Evolutionary conservation across 2,329 filamentous ascomycete species (phyloP).

Genomic region (Phoma sp.): DNA sequence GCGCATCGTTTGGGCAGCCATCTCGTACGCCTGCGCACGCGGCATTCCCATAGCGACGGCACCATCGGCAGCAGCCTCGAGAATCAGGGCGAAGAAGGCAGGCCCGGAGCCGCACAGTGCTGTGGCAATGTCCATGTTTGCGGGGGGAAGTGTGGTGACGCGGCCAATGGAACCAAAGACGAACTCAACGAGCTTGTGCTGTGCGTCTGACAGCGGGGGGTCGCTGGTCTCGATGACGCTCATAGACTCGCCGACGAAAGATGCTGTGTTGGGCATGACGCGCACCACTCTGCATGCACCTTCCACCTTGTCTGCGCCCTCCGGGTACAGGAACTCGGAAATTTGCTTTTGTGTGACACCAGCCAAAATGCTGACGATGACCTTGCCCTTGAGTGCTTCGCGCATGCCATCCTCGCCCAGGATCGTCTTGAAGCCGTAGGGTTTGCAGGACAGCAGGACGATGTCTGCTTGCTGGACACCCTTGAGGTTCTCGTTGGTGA

Average conservation of each 20-base stretch:
- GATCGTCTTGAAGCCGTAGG: slow-evolving; percentile 74
- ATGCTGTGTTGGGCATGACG: slow-evolving; percentile 86
- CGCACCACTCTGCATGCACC: slow-evolving; percentile 71
- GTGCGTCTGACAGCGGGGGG: slow-evolving; percentile 63
- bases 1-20: slow-evolving; percentile 82
- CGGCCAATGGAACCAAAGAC: slow-evolving; percentile 79
- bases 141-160: slow-evolving; percentile 71
- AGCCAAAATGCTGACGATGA: slow-evolving; percentile 82
- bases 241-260: slow-evolving; percentile 81
- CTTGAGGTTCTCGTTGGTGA: slow-evolving; percentile 74
- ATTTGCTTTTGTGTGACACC: slow-evolving; percentile 77
- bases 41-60: slow-evolving; percentile 81
- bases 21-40: slow-evolving; percentile 73
- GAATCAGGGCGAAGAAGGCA: slow-evolving; percentile 77
- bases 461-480: slow-evolving; percentile 74
- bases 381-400: slow-evolving; percentile 77
- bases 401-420: slow-evolving; percentile 72
- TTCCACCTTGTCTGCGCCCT: slow-evolving; percentile 53
- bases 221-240: slow-evolving; percentile 72
- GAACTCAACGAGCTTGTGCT: slow-evolving; percentile 70
- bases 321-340: slow-evolving; percentile 66
- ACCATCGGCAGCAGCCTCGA: slow-evolving; percentile 79
- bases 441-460: slow-evolving; percentile 81
- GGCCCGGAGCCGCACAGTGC: slow-evolving; percentile 78
- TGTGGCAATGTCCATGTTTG: slow-evolving; percentile 75